Percentiles rank a stretch among this genome's conserved stretches.
Conservation (phyloP, 257 asterid genomes). For the Plantago elongata region DNA sequence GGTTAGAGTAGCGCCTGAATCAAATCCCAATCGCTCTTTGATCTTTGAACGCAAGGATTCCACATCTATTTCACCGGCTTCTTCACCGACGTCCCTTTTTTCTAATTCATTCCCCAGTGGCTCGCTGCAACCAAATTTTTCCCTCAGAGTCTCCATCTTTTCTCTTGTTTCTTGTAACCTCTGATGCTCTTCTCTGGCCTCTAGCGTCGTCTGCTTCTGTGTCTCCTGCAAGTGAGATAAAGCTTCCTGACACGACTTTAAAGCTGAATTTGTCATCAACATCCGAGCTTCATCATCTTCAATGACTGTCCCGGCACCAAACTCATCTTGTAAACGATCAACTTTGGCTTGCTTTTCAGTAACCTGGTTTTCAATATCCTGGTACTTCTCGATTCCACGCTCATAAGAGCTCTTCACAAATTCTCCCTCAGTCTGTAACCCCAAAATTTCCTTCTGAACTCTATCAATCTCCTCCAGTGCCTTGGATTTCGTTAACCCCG, state of each 20-base stretch:
- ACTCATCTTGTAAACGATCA: conserved; percentile 58
- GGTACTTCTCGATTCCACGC: conserved; percentile 54
- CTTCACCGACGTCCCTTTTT: background rate
- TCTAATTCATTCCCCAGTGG: conserved; percentile 3
- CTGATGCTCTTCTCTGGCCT: conserved; percentile 46
- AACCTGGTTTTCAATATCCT: conserved; percentile 69
- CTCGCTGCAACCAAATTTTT: conserved; percentile 14
- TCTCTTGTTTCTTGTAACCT: conserved; percentile 45
- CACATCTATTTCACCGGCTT: conserved; percentile 4
- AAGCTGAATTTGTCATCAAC: conserved; percentile 78
- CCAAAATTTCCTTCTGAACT: conserved; percentile 72
- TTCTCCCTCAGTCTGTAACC: conserved; percentile 72
- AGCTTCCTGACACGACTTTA: conserved; percentile 73
- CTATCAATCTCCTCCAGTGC: conserved; percentile 67
- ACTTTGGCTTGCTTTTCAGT: conserved; percentile 65
- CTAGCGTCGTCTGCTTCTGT: conserved; percentile 42
- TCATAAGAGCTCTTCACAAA: conserved; percentile 88
- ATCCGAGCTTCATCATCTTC: conserved; percentile 76
- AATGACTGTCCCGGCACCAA: conserved; percentile 41
- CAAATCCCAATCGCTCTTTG: conserved; percentile 26
- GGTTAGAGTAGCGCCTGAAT: conserved; percentile 37
- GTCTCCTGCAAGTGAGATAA: conserved; percentile 54
- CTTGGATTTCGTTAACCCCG: conserved; percentile 46
- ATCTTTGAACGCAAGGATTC: conserved; percentile 11
- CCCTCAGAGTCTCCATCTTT: conserved; percentile 26